Base-by-base conservation (phyloP, 1,284 basidiomycete genomes). In the Leccinum pseudoinsigne region DNA sequence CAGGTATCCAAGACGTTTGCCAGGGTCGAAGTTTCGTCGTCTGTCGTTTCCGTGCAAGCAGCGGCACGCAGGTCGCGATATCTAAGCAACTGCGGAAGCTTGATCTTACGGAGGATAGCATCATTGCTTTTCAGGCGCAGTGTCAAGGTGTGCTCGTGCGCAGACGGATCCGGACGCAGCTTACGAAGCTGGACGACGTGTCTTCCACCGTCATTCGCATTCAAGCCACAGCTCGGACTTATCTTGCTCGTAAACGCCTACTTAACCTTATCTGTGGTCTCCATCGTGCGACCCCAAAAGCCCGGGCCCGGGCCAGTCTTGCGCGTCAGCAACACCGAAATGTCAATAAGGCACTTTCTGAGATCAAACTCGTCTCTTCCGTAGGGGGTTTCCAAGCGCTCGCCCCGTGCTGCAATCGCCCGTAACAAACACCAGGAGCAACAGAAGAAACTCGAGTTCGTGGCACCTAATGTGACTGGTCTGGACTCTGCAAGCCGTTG, bases 331-430 rank as follows among this genome's bases (percentile, higher is more conserved):
- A 84, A 59, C 93, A 94, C 71, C 79, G 82, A 61, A 85, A 84
- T 64, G 80, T 98, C 67, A 85, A 85, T 65, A 94, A 93, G 74
- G 89, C 90, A 0, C 78, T 97, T 14, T 82, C 86, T n/a, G 86
- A 93, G 68, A 85, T 91, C 14, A 86, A 90, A 73, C 86, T 93
- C 6, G 83, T 93, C 26, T 84, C 82, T 31, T 88, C 92, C 3
- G 90, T 98, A 26, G 90, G 90, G 14, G 78, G 79, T n/a, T 84
- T 98, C 45, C 97, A 99, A 76, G 90, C 96, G 0, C 80, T 95
- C 42, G 93, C 96, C 8, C 90, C 23, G 97, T 54, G 96, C 96
- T 1, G 92, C 89, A 14, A 78, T 99, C 31, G 84, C 90, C 16
- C 89, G 96, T 50, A 92, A 90, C 64, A 86, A 87, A 57, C 93